Base-by-base conservation (phyloP, 768 basidiomycete species). In the Exsudoporus frostii region DNA sequence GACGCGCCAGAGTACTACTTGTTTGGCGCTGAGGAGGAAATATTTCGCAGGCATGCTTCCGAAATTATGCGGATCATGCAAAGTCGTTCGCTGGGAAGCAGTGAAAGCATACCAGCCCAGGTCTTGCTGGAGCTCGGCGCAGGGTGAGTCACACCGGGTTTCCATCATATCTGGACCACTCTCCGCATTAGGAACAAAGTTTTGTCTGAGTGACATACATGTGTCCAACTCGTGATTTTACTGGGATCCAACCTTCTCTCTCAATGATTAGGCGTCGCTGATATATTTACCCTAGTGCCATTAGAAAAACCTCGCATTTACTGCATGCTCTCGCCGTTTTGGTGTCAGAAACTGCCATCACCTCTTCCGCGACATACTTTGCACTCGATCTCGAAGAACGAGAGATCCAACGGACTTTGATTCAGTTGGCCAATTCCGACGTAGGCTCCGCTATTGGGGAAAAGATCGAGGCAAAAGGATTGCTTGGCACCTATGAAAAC, bases 321-420 rank as follows among this genome's bases (percentile, higher is more conserved):
- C 78, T 97, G 22, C 76, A 74, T 20, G 87, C 88, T 1, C 74
- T 95, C 17, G 82, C 92, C 17, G 73, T 73, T 27, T 68, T 82
- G 15, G 77, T 84, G 7, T 65, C 76, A 19, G 64, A 63, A 19
- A 55, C 60, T 5, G 65, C 64, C 11, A 50, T 67, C 1, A 59
- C 66, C 2, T 71, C 83, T 3, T 82, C 85, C 1, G 82, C 88
- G 63, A 88, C 83, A 2, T 95, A 94, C 67, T 92, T 89, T 73
- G 93, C 96, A 19, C 88, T 99, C 48, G 97, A 98, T 65, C 83
- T 98, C 29, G 93, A 97, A 68, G 79, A 86, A 59, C 82, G 80
- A 44, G 94, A 97, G 65, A 83, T 98, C 24, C 79, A 84, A 53
- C 85, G 92, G 32, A 89, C 92, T 8, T 80, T 98, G 24, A 72